Evolutionary conservation across 2,329 filamentous ascomycete species (phyloP), one percentile per base, ranked within the genome.

Genomic region (Epichloe festucae): DNA sequence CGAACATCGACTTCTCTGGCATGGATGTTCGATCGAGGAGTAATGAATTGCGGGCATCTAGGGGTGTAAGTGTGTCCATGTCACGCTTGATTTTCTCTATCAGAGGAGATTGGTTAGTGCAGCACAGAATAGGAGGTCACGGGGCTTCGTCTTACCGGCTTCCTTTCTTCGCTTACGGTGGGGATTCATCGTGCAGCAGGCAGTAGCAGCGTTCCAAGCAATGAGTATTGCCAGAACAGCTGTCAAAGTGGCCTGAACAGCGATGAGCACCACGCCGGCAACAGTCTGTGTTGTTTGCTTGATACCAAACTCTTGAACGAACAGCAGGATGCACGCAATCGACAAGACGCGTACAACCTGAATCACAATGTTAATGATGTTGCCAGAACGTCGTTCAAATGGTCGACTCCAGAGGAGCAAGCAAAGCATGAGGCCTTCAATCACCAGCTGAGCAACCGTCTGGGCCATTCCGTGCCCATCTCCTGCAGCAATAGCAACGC

Each of bases 281-380:
- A 97, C 80, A 0, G 93, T 97, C 73, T 96, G 89, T 10, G 91
- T 96, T 10, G 90, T 95, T 67, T 96, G 84, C 5, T 82, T 78
- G 59, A 98, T 84, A 52, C 87, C 87, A 50, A 98, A 82, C 70
- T 97, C 85, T 64, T 97, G 86, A 31, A 97, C 91, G 61, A 97
- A 98, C 49, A 97, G 76, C 57, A 98, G 72, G 59, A 97, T 88
- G 70, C 90, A 95, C 51, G 81, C 77, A 6, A 96, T 86, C 0
- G 91, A 96, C 48, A 96, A 71, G 12, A 95, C 85, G 43, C 93
- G 87, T 17, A 96, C 89, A 39, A 87, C 76, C 67, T 95, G 89
- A 60, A 97, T 96, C 62, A 82, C 73, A 62, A 95, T 90, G 71
- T 96, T 96, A 76, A 98, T 89, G 68, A 93, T 81, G 69, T 94